Evolutionary conservation across 345 rosid species (phyloP), one percentile per base, ranked within the genome.

Genomic region (Passiflora organensis): DNA sequence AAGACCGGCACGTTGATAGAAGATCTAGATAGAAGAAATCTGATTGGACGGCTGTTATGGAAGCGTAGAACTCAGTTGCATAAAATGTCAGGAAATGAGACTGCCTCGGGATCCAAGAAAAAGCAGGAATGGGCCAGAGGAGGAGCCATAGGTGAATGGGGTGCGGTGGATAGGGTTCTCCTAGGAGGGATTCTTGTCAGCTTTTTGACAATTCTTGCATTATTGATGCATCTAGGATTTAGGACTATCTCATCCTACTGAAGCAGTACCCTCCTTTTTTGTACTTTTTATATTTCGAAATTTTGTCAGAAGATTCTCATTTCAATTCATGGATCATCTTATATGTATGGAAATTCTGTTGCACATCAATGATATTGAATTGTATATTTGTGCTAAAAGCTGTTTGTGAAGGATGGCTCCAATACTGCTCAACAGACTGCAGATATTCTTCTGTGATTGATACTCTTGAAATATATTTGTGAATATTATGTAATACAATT

Each of bases 161-260:
- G 77, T 42, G 34, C 58, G 6, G 54, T 82, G 19, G 93, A 85
- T 58, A 76, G 62, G 62, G 80, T 76, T 63, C 81, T 88, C 51
- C 21, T 88, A 20, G 84, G 80, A 60, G 93, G 98, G 64, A 72
- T 84, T 52, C 28, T 82, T 47, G 59, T 86, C 63, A 79, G 87
- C 76, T 58, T 79, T 48, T 58, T 84, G 19, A 73, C 80, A 37
- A 72, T 81, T 59, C 44, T 78, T 39, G 80, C 80, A 56, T 28
- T 81, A 53, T 24, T 82, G 6, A 42, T 84, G 23, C 76, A 72
- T 67, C 58, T 88, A 13, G 80, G 83, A 6, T 74, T 53, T 53
- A 45, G 72, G 64, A 69, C 64, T 24, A 55, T 43, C 12, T 19
- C 64, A 36, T 74, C 73, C 8, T 16, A 65, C 43, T 60, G 50